phyloP scores from a whole-genome alignment of 2,329 filamentous ascomycete species.

The Pseudonectria buxi region DNA sequence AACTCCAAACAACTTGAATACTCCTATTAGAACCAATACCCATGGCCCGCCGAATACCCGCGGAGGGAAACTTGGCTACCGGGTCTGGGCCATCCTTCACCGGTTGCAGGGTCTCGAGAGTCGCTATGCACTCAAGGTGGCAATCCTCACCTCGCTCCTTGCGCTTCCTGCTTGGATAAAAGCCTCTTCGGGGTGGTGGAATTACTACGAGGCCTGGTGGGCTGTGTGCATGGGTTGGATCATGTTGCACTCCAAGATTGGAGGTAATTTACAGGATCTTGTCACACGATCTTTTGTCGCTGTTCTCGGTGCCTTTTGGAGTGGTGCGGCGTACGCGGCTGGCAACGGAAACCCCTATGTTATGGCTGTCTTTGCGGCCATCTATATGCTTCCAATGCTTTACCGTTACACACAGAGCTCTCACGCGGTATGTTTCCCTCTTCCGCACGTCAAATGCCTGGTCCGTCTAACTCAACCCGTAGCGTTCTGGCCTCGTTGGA shows the following conservation, averaged over 20 bases:
- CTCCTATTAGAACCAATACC: conserved; percentile 33
- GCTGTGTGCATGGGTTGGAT: conserved; percentile 51
- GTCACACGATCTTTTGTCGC: conserved; percentile 43
- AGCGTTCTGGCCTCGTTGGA: conserved; percentile 51
- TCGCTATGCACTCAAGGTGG: conserved; percentile 51
- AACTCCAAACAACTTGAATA: conserved; percentile 24
- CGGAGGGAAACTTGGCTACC: conserved; percentile 36
- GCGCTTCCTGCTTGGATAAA: conserved; percentile 48
- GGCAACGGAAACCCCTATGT: conserved; percentile 47
- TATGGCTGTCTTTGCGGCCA: conserved; percentile 45
- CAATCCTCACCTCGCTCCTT: conserved; percentile 42
- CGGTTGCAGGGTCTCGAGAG: conserved; percentile 51
- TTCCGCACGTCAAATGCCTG: too few species aligned
- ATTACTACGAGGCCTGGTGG: conserved; percentile 52
- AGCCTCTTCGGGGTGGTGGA: conserved; percentile 44
- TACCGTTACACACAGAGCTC: conserved; percentile 49
- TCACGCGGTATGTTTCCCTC: conserved; percentile 37
- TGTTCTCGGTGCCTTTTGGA: conserved; percentile 48
- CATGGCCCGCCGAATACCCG: conserved; percentile 27
- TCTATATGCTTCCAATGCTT: conserved; percentile 55
- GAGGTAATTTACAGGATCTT: conserved; percentile 52
- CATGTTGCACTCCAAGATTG: conserved; percentile 43
- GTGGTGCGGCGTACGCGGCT: conserved; percentile 43
- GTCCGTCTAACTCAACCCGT: conserved; percentile 7
- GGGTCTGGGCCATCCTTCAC: conserved; percentile 43